phyloP scores from a whole-genome alignment of 2,329 filamentous ascomycete species.

The Penicillium sp. region DNA sequence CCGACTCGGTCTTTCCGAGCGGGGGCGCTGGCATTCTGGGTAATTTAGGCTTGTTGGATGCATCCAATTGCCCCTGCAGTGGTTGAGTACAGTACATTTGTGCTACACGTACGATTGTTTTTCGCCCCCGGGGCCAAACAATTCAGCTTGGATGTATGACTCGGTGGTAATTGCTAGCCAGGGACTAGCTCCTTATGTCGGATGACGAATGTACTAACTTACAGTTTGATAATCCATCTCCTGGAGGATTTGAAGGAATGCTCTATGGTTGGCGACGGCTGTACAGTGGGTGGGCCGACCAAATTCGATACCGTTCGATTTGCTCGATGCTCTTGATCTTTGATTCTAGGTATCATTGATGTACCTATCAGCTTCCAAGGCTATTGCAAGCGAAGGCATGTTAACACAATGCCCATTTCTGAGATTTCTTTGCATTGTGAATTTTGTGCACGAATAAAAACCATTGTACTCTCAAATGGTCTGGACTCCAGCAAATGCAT shows the following conservation, averaged over 20 bases:
- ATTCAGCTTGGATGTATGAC: neutral
- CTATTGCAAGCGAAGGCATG: too few relatives aligned
- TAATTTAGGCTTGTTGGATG: constrained; percentile 5
- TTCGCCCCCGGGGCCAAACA: neutral
- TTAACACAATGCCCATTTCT: neutral
- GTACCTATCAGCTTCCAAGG: too few relatives aligned
- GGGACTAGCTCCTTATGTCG: neutral
- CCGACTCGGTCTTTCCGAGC: constrained; percentile 6
- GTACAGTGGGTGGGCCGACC: neutral
- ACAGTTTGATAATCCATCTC: neutral
- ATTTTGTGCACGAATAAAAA: neutral
- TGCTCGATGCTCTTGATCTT: neutral
- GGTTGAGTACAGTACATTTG: neutral
- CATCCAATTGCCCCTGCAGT: neutral
- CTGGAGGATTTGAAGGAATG: neutral
- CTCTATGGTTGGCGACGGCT: too few relatives aligned
- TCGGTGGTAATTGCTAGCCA: neutral
- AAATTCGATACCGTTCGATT: neutral
- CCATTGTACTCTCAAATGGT: neutral
- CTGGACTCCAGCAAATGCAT: neutral
- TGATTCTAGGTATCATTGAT: neutral
- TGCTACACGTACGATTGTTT: neutral
- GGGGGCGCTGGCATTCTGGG: constrained; percentile 3
- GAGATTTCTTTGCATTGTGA: neutral
- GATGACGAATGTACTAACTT: neutral